Evolutionary conservation across 225 moss, liverwort and hornwort genomes (phyloP), one percentile per base, ranked within the genome.

Genomic region (Pleurozium schreberi): DNA sequence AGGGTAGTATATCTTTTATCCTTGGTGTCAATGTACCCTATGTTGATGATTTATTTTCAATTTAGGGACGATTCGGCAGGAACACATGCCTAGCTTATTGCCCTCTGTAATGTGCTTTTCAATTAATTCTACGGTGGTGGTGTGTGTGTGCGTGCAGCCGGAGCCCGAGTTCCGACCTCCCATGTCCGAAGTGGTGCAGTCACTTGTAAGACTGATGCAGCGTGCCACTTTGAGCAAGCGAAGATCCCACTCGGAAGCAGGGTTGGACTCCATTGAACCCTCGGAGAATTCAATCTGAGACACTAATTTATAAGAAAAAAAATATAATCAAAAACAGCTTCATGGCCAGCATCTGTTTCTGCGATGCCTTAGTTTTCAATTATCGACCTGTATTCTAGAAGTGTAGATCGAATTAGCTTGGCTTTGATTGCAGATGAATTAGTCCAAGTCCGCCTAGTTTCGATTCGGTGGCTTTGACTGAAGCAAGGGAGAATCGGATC

Each of bases 81-180:
- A 15, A 10, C 81, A 61, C 42, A 81, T 58, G 9, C 45, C 21
- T n/a, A n/a, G n/a, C n/a, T 21, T 10, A 6, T 57, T 79, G 58
- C 52, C 11, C 25, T 83, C 55, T 65, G 3, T 43, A 38, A 43
- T 58, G n/a, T 74, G 36, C 47, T 16, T 47, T n/a, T 4, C 6
- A 12, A 1, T 61, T 13, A n/a, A 57, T 43, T 45, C 17, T 18
- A 34, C 58, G 25, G 50, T 85, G 80, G 74, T 20, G n/a, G n/a
- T n/a, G n/a, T n/a, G 84, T 53, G 4, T 42, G 61, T 38, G 14
- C 53, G 45, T 80, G 78, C 74, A 96, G 96, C 95, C 96, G 58
- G 95, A 96, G 88, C 96, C 96, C 2, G 96, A 96, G 87, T 96
- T 96, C 80, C 94, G 96, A 82, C 96, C 96, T 36, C 95, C 96